These are phyloP conservation scores for Penicillium sp. DNA, from an alignment of 2,329 filamentous ascomycete genomes.

Conservation along the genomic window DNA sequence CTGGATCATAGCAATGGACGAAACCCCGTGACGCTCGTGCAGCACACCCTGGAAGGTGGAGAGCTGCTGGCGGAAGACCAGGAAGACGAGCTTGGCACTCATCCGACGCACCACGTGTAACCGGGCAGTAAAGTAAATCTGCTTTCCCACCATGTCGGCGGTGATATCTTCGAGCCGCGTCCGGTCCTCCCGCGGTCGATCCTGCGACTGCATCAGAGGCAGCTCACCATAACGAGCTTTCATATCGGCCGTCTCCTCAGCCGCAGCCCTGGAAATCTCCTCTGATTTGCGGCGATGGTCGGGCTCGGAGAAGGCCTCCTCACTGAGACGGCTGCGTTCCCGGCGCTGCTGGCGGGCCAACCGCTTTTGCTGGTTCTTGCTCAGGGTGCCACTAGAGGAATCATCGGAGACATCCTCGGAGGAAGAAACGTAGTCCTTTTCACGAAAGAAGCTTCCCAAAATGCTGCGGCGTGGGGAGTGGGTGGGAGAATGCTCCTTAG, in stretches of 20 bases:
- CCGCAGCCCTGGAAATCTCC: conserved; percentile 46
- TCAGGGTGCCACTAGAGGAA: conserved; percentile 36
- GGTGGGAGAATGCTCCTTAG: conserved; percentile 16
- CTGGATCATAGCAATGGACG: conserved; percentile 74
- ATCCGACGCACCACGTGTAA: conserved; percentile 78
- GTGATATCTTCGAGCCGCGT: conserved; percentile 53
- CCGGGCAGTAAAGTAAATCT: conserved; percentile 67
- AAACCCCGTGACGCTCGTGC: conserved; percentile 56
- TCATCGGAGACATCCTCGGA: conserved; percentile 45
- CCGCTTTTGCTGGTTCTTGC: conserved; percentile 48
- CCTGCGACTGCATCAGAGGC: conserved; percentile 58
- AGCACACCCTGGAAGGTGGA: conserved; percentile 83
- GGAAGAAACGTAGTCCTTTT: conserved; percentile 42
- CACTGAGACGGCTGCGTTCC: conserved; percentile 42
- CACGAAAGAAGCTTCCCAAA: conserved; percentile 41
- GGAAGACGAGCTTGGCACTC: conserved; percentile 78
- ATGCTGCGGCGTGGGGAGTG: conserved; percentile 41
- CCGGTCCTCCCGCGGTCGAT: conserved; percentile 49
- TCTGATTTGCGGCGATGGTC: conserved; percentile 44
- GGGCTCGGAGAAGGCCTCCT: conserved; percentile 43
- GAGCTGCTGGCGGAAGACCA: conserved; percentile 81
- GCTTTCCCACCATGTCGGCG: conserved; percentile 54
- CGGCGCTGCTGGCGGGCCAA: conserved; percentile 42
- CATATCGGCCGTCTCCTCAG: conserved; percentile 59
- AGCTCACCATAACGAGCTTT: conserved; percentile 58